These are phyloP conservation scores for Cercospora sojina DNA, from an alignment of 2,329 filamentous ascomycete genomes.

Conservation along the genomic window DNA sequence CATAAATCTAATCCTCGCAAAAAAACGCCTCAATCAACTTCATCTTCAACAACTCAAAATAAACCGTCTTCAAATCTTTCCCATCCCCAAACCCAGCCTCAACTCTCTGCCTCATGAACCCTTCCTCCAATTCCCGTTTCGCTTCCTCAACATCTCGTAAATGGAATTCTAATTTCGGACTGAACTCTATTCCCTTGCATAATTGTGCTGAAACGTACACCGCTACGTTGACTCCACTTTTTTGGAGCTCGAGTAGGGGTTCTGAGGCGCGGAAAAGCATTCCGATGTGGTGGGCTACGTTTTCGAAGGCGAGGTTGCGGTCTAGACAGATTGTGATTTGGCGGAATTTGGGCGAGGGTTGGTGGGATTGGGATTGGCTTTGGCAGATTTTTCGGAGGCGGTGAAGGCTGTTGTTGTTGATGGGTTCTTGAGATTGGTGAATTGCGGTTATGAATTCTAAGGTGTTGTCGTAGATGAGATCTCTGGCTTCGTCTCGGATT, in stretches of 20 bases:
- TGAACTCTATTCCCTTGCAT: slow-evolving; percentile 2
- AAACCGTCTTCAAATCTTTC: slow-evolving; percentile 7
- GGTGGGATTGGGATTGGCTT: not conserved
- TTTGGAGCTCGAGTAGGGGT: slow-evolving; percentile 5
- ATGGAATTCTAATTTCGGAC: slow-evolving; percentile 2
- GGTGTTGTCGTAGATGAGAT: slow-evolving; percentile 8
- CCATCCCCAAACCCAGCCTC: not conserved
- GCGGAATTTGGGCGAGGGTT: not conserved
- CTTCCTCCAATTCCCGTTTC: not conserved
- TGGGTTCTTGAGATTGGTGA: not conserved
- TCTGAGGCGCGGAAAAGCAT: slow-evolving; percentile 10
- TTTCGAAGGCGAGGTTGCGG: slow-evolving; percentile 1
- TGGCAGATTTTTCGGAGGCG: slow-evolving; percentile 8
- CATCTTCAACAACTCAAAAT: slow-evolving; percentile 6
- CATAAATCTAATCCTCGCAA: slow-evolving; percentile 30
- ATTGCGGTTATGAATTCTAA: slow-evolving; percentile 10
- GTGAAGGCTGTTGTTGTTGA: not conserved
- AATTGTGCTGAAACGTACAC: slow-evolving; percentile 8
- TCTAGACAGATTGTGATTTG: not conserved
- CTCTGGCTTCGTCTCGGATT: not conserved
- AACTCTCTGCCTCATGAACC: slow-evolving; percentile 1
- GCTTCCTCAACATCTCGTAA: not conserved
- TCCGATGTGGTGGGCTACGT: slow-evolving; percentile 4
- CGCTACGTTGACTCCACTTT: slow-evolving; percentile 1
- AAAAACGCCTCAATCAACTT: slow-evolving; percentile 10